phyloP scores from a whole-genome alignment of 352 stramenopile species.

The Thalassiosira mediterranea region DNA sequence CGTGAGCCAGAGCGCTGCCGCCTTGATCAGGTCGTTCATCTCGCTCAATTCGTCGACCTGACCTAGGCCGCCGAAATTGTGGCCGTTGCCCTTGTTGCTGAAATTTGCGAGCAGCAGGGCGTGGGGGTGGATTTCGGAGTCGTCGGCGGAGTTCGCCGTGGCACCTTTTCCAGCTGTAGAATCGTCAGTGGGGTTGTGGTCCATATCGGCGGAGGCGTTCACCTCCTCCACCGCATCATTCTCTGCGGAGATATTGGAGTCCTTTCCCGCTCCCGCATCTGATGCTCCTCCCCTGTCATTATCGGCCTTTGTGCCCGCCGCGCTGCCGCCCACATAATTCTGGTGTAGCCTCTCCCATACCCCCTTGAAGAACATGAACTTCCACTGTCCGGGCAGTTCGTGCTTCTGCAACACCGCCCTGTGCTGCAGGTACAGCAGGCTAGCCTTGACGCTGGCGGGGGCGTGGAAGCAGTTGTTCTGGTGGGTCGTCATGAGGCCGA shows the following conservation, averaged over 20 bases:
- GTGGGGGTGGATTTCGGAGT: conserved; percentile 1
- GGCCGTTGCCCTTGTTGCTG: not conserved
- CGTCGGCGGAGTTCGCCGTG: too few relatives aligned
- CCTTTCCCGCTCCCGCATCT: conserved; percentile 13
- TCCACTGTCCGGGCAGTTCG: conserved; percentile 71
- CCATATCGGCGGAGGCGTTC: not conserved
- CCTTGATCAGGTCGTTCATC: conserved; percentile 76
- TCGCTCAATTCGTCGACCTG: conserved; percentile 18
- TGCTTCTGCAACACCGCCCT: conserved; percentile 70
- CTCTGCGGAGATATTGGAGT: not conserved
- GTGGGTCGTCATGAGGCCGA: conserved; percentile 68
- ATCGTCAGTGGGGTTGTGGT: conserved; percentile 28
- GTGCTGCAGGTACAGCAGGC: conserved; percentile 72
- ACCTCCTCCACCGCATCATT: not conserved
- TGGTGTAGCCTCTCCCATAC: conserved; percentile 76
- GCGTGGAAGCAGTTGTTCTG: conserved; percentile 60
- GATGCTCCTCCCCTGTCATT: conserved; percentile 8
- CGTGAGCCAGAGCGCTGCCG: conserved; percentile 72
- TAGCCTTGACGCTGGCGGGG: conserved; percentile 67
- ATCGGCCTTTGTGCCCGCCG: conserved; percentile 31
- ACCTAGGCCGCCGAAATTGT: conserved; percentile 5
- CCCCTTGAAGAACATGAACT: conserved; percentile 77
- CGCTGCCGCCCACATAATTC: not conserved
- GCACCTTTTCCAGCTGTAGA: too few relatives aligned
- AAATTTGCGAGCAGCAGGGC: too few relatives aligned